Evolutionary conservation across 208 protist species (phyloP), one percentile per base, ranked within the genome.

Genomic region (Trypanosoma vivax): DNA sequence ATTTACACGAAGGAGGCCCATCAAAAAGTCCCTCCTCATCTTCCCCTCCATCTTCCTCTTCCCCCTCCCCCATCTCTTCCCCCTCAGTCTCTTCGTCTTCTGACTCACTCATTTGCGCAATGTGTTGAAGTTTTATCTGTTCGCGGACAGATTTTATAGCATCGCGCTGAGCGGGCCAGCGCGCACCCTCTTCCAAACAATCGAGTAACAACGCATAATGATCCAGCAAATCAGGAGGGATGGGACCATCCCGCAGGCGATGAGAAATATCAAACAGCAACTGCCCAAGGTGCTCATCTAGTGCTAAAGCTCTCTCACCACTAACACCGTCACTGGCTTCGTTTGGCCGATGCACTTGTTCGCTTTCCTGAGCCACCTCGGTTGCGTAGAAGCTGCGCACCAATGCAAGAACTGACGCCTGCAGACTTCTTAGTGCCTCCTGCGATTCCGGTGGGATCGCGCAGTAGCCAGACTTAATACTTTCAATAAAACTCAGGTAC

Each of bases 191-290:
- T 1, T 56, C 51, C 6, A 79, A 46, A 35, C 57, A 28, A 14
- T 46, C 28, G 11, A 87, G 42, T 11, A 80, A 43, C 1, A 34
- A 25, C 23, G 79, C 65, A 45, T 71, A 82, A 38, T 69, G 43
- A 48, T 68, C 63, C 42, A 88, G 64, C 25, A 70, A 45, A 60
- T 73, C 79, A 21, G 70, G 46, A 3, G 70, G 58, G 33, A 81
- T 43, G 18, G 42, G 13, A 34, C 65, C 39, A 16, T 85, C 77
- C 13, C 77, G 63, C 11, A 86, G 61, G 42, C 60, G 59, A 51
- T 72, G 59, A 5, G 79, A 83, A 23, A 91, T 73, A 9, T 78
- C 57, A 11, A 79, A 51, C 6, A 83, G 65, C 4, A 71, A 39
- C n/a, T n/a, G n/a, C n/a, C n/a, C n/a, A 21, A 62, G 57, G 3